Evolutionary conservation across 2,329 filamentous ascomycete genomes (phyloP).

Genomic region (Rhytidhysteron rufulum): DNA sequence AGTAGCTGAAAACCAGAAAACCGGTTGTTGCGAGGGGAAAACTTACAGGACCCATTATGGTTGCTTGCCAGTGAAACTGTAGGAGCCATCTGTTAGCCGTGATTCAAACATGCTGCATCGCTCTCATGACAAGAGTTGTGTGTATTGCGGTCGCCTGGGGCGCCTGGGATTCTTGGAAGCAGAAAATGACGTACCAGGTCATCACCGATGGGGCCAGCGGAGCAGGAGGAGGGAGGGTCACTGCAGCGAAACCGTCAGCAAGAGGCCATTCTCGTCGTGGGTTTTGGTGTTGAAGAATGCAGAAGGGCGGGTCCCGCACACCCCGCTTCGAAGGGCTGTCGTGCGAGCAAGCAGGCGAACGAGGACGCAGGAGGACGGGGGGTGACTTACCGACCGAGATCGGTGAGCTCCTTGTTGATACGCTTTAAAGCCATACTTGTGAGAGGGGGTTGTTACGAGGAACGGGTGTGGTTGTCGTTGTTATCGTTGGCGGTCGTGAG

Average conservation of each 20-base stretch:
- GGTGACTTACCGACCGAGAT: slow-evolving; percentile 71
- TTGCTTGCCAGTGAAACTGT: slow-evolving; percentile 99
- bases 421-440: slow-evolving; percentile 78
- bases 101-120: slow-evolving; percentile 15
- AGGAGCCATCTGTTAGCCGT: slow-evolving; percentile 25
- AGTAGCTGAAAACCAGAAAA: slow-evolving; percentile 3
- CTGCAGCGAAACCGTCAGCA: slow-evolving; percentile 50
- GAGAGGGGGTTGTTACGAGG: no score
- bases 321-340: slow-evolving; percentile 31
- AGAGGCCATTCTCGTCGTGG: slow-evolving; percentile 3
- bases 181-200: slow-evolving; percentile 74
- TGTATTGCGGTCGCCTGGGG: slow-evolving; percentile 24
- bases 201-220: slow-evolving; percentile 92
- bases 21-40: slow-evolving; percentile 9
- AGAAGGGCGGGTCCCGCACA: slow-evolving; percentile 14
- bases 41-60: slow-evolving; percentile 98
- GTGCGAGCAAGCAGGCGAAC: slow-evolving; percentile 33
- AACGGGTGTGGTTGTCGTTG: no score
- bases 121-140: slow-evolving; percentile 6
- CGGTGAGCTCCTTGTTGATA: slow-evolving; percentile 91
- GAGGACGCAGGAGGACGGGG: slow-evolving; percentile 10
- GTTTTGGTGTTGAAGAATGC: slow-evolving; percentile 8
- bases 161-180: slow-evolving; percentile 18
- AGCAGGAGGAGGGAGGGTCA: slow-evolving; percentile 98
- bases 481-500: slow-evolving; percentile 12